Evolutionary conservation across 1,284 basidiomycete species (phyloP), one percentile per base, ranked within the genome.

Genomic region (Tetrapyrgos nigripes): DNA sequence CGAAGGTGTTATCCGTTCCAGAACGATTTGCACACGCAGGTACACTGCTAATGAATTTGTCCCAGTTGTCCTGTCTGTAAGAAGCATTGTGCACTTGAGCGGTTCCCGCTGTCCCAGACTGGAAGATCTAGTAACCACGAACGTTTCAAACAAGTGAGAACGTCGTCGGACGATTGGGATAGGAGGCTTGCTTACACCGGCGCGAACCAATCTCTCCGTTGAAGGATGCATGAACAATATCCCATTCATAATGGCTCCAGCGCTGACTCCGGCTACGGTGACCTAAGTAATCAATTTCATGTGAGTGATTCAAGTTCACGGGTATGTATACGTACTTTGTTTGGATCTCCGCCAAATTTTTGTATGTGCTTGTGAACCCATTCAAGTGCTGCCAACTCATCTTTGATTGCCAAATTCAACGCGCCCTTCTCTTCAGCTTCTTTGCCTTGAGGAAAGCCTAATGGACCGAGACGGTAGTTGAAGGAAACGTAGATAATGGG

Each of bases 401-500:
- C 76, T 40, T 64, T 68, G 31, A 74, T 57, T 2, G 70, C 76
- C n/a, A 77, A 62, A 54, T 78, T 78, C 14, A 78, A 63, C 0
- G 63, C 65, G 11, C 63, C 70, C 4, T 57, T 53, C 17, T 56
- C 19, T 8, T 58, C 62, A 14, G 75, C 75, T 56, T 77, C 76
- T 10, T 63, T 51, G 2, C 75, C 76, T 59, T 73, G 72, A 6
- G 75, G 75, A 57, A 79, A 80, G 0, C 78, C 79, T 17, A 79
- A 66, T 3, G 73, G 72, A 11, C 58, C 61, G 3, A 75, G 53
- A 4, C 81, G 74, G 58, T 82, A 80, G 62, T 81, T 79, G 63
- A 79, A 66, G 33, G 77, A 82, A 44, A 86, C 84, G 51, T 83
- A 83, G 14, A 87, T 75, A 24, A 87, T 64, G n/a, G 82, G 83